Percentiles rank a stretch among this genome's conserved stretches.
Evolutionary conservation across 768 basidiomycete species (phyloP).

Genomic region (Mycena pura): DNA sequence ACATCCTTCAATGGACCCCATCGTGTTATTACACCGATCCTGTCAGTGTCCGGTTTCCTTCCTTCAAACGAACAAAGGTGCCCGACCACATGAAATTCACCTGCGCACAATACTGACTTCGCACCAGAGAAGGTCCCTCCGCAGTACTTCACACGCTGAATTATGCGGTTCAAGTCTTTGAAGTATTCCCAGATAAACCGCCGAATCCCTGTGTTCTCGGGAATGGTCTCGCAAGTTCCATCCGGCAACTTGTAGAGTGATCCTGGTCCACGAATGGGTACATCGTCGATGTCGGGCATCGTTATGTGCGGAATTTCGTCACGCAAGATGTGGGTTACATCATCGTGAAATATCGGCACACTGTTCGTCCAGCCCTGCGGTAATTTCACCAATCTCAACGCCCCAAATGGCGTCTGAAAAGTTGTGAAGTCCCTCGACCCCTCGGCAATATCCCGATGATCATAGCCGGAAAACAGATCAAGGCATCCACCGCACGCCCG

Average conservation of each 20-base stretch:
- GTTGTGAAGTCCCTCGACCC: constrained; percentile 36
- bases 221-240: constrained; percentile 7
- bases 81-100: constrained; percentile 29
- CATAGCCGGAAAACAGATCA: constrained; percentile 32
- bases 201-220: constrained; percentile 31
- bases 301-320: constrained; percentile 35
- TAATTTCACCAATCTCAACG: constrained; percentile 22
- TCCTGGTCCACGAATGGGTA: constrained; percentile 30
- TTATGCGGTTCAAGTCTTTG: constrained; percentile 9
- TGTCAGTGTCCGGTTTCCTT: constrained; percentile 22
- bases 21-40: constrained; percentile 28
- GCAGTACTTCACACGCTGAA: neutral
- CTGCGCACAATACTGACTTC: constrained; percentile 30
- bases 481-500: constrained; percentile 24
- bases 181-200: constrained; percentile 21
- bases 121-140: constrained; percentile 31
- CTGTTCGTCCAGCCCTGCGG: constrained; percentile 42
- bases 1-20: constrained; percentile 17
- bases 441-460: constrained; percentile 31
- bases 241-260: constrained; percentile 27
- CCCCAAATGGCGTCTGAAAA: constrained; percentile 34
- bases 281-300: constrained; percentile 37
- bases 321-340: constrained; percentile 34
- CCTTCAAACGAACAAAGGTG: constrained; percentile 38
- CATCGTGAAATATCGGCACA: constrained; percentile 37